These are phyloP conservation scores for Tuber magnatum DNA, from an alignment of 495 filamentous ascomycete genomes.

Conservation along the genomic window DNA sequence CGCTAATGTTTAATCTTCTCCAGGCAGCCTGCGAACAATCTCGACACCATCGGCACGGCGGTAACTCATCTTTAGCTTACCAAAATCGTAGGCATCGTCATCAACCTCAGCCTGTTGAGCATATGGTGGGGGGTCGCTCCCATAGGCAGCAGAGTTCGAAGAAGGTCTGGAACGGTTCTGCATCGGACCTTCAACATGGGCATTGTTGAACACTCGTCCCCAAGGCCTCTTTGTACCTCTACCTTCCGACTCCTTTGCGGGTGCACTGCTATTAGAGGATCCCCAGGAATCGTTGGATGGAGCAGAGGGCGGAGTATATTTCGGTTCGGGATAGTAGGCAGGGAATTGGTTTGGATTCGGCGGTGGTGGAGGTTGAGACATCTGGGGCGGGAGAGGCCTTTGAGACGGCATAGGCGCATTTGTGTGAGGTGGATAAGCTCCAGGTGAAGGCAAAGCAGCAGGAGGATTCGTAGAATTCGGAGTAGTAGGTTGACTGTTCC, in stretches of 20 bases:
- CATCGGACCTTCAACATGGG: constrained; percentile 37
- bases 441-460: constrained; percentile 29
- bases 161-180: constrained; percentile 36
- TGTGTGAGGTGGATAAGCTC: constrained; percentile 24
- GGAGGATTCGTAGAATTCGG: constrained; percentile 32
- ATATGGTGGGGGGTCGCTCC: constrained; percentile 30
- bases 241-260: constrained; percentile 18
- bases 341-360: constrained; percentile 37
- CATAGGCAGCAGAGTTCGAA: constrained; percentile 35
- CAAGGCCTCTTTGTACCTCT: constrained; percentile 39
- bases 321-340: constrained; percentile 36
- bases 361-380: constrained; percentile 30
- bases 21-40: constrained; percentile 39
- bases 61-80: constrained; percentile 40
- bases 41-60: constrained; percentile 40
- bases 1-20: constrained; percentile 21
- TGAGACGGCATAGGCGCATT: constrained; percentile 24
- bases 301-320: constrained; percentile 25
- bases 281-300: constrained; percentile 29
- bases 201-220: constrained; percentile 39
- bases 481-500: constrained; percentile 36
- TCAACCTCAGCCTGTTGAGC: constrained; percentile 25
- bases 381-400: constrained; percentile 23
- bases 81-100: constrained; percentile 39
- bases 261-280: constrained; percentile 9